phyloP scores from a whole-genome alignment of 371 early-diverging fungal genomes.

The Syncephalis plumigaleata region DNA sequence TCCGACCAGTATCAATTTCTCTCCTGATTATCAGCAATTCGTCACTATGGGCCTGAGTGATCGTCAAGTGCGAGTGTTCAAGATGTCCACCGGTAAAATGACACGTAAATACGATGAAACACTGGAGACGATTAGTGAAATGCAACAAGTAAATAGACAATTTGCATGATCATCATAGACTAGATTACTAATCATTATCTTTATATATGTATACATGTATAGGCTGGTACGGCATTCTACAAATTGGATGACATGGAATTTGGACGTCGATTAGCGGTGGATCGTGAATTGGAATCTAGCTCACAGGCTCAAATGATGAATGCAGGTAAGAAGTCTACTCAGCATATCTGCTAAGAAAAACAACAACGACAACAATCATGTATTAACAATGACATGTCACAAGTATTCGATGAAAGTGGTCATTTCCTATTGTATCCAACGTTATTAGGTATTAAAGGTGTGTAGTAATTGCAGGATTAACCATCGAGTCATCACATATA shows the following conservation, averaged over 20 bases:
- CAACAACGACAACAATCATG: too few species aligned
- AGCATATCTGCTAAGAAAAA: too few species aligned
- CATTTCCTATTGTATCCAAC: constrained; percentile 79
- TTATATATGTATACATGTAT: constrained; percentile 1
- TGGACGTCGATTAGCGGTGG: constrained; percentile 80
- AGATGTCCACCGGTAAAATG: constrained; percentile 67
- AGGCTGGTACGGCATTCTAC: constrained; percentile 53
- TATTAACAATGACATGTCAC: background rate
- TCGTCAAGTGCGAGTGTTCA: constrained; percentile 74
- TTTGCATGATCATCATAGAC: background rate
- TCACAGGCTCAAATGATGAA: constrained; percentile 48
- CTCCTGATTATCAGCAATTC: constrained; percentile 63
- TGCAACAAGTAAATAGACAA: constrained; percentile 45
- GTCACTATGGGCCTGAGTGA: constrained; percentile 74
- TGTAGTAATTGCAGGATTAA: constrained; percentile 13
- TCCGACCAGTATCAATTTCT: constrained; percentile 71
- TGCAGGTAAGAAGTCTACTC: constrained; percentile 28
- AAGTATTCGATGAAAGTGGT: constrained; percentile 85
- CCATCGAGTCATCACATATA: background rate
- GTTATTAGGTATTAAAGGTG: constrained; percentile 77
- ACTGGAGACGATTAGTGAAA: constrained; percentile 56
- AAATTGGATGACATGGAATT: constrained; percentile 94
- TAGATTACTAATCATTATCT: background rate
- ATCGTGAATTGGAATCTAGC: constrained; percentile 67
- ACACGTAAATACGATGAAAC: constrained; percentile 83